Percentiles rank a stretch among this genome's conserved stretches.
These are phyloP conservation scores for Pterulicium gracile DNA, from an alignment of 1,284 basidiomycete species.

Conservation along the genomic window DNA sequence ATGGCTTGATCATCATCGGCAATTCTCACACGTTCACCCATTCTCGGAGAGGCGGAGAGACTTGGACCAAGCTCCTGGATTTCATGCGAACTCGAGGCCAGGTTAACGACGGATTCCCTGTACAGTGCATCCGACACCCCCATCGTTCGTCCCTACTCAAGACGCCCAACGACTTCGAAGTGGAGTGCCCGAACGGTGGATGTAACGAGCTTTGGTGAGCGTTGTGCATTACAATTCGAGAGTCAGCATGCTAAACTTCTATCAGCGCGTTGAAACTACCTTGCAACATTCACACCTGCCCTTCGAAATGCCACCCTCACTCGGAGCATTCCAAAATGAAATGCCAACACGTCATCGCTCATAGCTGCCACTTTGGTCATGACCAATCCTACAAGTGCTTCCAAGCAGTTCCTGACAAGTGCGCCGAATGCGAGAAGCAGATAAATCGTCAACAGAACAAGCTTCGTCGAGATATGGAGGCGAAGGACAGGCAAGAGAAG, in stretches of 20 bases:
- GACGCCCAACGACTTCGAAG: slow-evolving; percentile 36
- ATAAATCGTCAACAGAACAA: slow-evolving; percentile 19
- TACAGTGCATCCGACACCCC: slow-evolving; percentile 45
- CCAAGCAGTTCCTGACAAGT: slow-evolving; percentile 7
- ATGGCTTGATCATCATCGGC: slow-evolving; percentile 52
- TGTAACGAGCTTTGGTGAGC: slow-evolving; percentile 45
- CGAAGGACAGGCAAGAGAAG: slow-evolving; percentile 23
- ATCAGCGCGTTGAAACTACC: slow-evolving; percentile 22
- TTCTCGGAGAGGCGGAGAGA: slow-evolving; percentile 35
- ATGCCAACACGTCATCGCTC: slow-evolving; percentile 23
- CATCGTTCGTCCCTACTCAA: slow-evolving; percentile 25
- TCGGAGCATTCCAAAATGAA: slow-evolving; percentile 35
- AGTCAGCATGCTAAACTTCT: too few relatives aligned
- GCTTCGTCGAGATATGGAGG: slow-evolving; percentile 17
- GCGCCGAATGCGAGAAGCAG: slow-evolving; percentile 21
- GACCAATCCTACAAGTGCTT: slow-evolving; percentile 9
- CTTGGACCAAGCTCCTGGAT: slow-evolving; percentile 40
- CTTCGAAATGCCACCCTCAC: slow-evolving; percentile 44
- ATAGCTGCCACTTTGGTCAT: slow-evolving; percentile 26
- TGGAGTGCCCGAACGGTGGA: slow-evolving; percentile 46
- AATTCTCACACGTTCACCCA: slow-evolving; percentile 46
- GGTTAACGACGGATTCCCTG: slow-evolving; percentile 47
- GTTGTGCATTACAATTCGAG: background rate
- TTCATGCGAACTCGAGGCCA: slow-evolving; percentile 29
- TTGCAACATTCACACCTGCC: slow-evolving; percentile 39